These are phyloP conservation scores for Infundibulicybe gibba DNA, from an alignment of 768 basidiomycete species.

Conservation along the genomic window DNA sequence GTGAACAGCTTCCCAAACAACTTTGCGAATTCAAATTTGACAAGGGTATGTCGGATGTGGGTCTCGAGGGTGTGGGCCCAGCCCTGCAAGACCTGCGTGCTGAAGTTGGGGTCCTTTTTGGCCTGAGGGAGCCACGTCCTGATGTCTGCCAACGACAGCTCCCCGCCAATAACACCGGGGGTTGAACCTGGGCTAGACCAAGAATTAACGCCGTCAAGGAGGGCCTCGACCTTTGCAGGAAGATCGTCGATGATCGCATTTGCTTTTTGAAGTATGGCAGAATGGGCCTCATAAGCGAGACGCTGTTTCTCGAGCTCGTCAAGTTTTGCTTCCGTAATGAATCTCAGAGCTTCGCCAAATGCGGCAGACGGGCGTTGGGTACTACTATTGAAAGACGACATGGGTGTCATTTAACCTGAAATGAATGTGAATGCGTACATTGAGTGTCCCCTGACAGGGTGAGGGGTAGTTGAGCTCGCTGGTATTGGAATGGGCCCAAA, in stretches of 20 bases:
- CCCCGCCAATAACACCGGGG: conserved; percentile 13
- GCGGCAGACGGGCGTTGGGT: conserved; percentile 9
- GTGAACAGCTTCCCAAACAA: conserved; percentile 39
- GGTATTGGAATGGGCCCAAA: too few relatives aligned
- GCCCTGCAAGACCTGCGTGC: conserved; percentile 24
- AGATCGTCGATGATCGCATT: conserved; percentile 15
- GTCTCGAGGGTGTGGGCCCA: conserved; percentile 36
- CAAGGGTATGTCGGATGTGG: conserved; percentile 31
- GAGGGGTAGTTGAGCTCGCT: too few relatives aligned
- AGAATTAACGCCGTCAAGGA: conserved; percentile 25
- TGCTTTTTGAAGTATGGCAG: conserved; percentile 24
- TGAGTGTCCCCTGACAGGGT: too few relatives aligned
- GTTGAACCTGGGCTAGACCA: conserved; percentile 32
- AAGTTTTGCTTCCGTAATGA: conserved; percentile 40
- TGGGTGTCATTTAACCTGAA: too few relatives aligned
- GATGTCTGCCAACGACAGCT: conserved; percentile 25
- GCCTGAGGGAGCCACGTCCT: conserved; percentile 36
- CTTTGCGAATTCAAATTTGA: conserved; percentile 35
- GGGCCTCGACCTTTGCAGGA: conserved; percentile 27
- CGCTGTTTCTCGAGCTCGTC: conserved; percentile 39
- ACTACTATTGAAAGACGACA: conserved; percentile 7
- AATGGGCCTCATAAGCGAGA: conserved; percentile 27
- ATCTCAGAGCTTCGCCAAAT: conserved; percentile 36
- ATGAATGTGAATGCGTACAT: too few relatives aligned
- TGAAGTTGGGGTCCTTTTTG: conserved; percentile 36